Conservation (phyloP, 441 rosid species). For the Populus trichocarpa region DNA sequence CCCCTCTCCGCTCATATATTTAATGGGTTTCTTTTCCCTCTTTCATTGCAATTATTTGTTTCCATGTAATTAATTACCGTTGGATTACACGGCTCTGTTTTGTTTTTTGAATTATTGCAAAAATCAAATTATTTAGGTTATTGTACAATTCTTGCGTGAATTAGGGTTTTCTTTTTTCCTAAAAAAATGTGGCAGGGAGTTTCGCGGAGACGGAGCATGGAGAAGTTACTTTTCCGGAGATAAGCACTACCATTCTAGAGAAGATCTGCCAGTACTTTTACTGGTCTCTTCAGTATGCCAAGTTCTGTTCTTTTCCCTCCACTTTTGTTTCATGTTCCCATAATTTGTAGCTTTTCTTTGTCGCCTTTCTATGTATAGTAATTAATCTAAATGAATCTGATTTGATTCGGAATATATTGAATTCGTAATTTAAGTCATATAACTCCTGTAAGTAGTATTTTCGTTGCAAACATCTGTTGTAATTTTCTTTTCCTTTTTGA, state of each 20-base stretch:
- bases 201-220: slow-evolving; percentile 82
- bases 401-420: not conserved
- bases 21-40: not conserved
- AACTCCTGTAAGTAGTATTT: not conserved
- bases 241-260: slow-evolving; percentile 81
- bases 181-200: slow-evolving; percentile 43
- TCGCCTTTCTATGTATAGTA: not conserved
- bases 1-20: not conserved
- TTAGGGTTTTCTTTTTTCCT: not conserved
- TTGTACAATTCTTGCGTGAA: not conserved
- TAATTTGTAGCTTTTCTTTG: not conserved
- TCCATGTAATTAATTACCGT: not conserved
- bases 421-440: not conserved
- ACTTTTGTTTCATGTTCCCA: not conserved
- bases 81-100: not conserved
- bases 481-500: not conserved
- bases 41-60: not conserved
- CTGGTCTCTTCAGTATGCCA: slow-evolving; percentile 91
- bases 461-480: not conserved
- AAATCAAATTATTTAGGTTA: no score
- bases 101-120: not conserved
- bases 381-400: not conserved
- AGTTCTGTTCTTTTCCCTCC: slow-evolving; percentile 31
- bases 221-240: slow-evolving; percentile 88
- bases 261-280: slow-evolving; percentile 94